These are phyloP conservation scores for Aspergillus candidus DNA, from an alignment of 2,329 filamentous ascomycete species.

Conservation along the genomic window DNA sequence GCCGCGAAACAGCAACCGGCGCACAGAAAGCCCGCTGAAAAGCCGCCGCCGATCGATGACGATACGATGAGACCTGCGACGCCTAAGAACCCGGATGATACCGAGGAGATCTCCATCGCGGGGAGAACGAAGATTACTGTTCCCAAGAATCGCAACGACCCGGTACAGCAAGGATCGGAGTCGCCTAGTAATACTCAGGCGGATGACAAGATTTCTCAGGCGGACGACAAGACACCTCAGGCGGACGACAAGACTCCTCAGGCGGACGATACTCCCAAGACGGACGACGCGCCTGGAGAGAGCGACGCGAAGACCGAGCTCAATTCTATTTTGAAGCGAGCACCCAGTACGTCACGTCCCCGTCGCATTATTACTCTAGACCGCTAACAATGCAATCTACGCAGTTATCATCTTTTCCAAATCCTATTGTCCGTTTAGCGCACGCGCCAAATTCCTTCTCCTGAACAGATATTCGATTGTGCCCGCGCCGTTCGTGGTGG, in stretches of 20 bases:
- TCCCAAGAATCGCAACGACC: slow-evolving; percentile 30
- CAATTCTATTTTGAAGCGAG: slow-evolving; percentile 72
- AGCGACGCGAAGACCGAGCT: slow-evolving; percentile 60
- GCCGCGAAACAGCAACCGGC: slow-evolving; percentile 55
- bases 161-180: slow-evolving; percentile 48
- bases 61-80: slow-evolving; percentile 26
- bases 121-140: slow-evolving; percentile 49
- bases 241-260: slow-evolving; percentile 23
- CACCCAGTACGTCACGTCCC: slow-evolving; percentile 62
- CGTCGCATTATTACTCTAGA: background rate
- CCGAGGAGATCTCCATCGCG: slow-evolving; percentile 46
- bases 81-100: slow-evolving; percentile 23
- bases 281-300: slow-evolving; percentile 21
- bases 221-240: slow-evolving; percentile 26
- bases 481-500: slow-evolving; percentile 78
- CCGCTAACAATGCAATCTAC: slow-evolving; percentile 1
- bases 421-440: slow-evolving; percentile 81
- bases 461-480: slow-evolving; percentile 78
- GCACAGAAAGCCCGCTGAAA: slow-evolving; percentile 62
- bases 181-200: slow-evolving; percentile 22
- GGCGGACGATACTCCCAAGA: no score
- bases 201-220: slow-evolving; percentile 28
- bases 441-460: slow-evolving; percentile 76
- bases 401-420: slow-evolving; percentile 95
- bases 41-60: slow-evolving; percentile 52